Base-by-base conservation (phyloP, 208 protist species). In the Angomonas ambiguus region DNA sequence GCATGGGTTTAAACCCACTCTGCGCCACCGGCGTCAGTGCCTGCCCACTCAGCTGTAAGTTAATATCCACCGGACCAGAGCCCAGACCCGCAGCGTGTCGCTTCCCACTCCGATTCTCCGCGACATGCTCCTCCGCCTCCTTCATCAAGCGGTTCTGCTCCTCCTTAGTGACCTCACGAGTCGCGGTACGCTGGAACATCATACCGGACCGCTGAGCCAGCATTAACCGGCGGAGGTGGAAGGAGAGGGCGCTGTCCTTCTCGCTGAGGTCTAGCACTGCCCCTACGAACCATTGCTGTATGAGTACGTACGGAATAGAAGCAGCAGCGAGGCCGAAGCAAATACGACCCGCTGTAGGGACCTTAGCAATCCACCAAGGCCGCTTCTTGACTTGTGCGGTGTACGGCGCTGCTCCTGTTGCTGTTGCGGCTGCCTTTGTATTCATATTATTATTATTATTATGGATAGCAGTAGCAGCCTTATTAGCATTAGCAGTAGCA, bases 171-270 rank as follows among this genome's bases (percentile, higher is more conserved):
- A 93, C 84, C 72, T 93, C 87, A 0, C 87, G 87, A 0, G 87
- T 91, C 51, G 83, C 82, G n/a, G 87, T 91, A 55, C 87, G 87
- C 51, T 77, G 81, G 49, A 93, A 93, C 87, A 93, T 93, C 82
- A 93, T 90, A 22, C 80, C 72, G 0, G 74, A 84, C 16, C 87
- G 79, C 74, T 93, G 87, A 34, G 82, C 73, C 28, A 93, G 71
- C 84, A 93, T 91, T 25, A 91, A 68, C 5, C 87, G 81, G 0
- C 79, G 69, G 58, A 89, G 72, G 67, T 93, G 82, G 55, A 91
- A 91, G 20, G 82, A 87, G 2, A 93, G 66, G 34, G 76, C 76
- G 76, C 82, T 91, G 35, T 83, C 74, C 4, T 67, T 62, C 75
- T 91, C 84, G 67, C 91, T 76, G 30, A 91, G 31, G 57, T 80